Conservation (phyloP, 106 monocot genomes). For the Dendrobium officinale region DNA sequence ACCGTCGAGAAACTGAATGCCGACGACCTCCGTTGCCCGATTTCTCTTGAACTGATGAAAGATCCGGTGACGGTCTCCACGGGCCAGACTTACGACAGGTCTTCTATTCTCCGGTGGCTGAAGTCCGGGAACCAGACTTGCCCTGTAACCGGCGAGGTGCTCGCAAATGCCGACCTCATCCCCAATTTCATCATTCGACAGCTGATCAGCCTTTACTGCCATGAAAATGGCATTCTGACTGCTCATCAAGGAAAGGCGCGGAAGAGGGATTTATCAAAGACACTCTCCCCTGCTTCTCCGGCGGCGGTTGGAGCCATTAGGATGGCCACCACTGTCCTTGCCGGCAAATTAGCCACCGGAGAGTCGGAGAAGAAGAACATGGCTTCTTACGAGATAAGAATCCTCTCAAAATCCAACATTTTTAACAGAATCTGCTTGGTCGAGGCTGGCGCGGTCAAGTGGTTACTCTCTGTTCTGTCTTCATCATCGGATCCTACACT, state of each 20-base stretch:
- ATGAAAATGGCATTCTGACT: conserved; percentile 15
- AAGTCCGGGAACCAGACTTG: conserved; percentile 49
- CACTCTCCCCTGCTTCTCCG: conserved; percentile 12
- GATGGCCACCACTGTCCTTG: conserved; percentile 32
- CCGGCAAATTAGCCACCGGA: conserved; percentile 26
- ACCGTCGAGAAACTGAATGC: conserved; percentile 14
- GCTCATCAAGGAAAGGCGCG: conserved; percentile 9
- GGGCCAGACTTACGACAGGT: conserved; percentile 86
- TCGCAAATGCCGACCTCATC: conserved; percentile 27
- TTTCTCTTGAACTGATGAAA: conserved; percentile 76
- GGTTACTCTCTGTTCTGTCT: conserved; percentile 49
- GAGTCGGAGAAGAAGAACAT: conserved; percentile 23
- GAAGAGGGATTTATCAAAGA: conserved; percentile 19
- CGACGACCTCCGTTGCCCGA: conserved; percentile 66
- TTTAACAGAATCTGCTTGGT: conserved; percentile 58
- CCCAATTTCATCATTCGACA: conserved; percentile 55
- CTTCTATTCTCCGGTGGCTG: conserved; percentile 68
- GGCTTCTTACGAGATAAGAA: conserved; percentile 51
- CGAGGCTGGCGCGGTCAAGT: conserved; percentile 47
- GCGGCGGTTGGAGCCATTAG: conserved; percentile 33
- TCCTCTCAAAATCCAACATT: conserved; percentile 46
- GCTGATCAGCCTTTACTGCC: conserved; percentile 34
- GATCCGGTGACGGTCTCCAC: conserved; percentile 81
- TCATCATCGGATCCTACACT: conserved; percentile 41
- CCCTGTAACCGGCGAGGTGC: conserved; percentile 70